Evolutionary conservation across 768 basidiomycete species (phyloP), one percentile per base, ranked within the genome.

Genomic region (Paxillus involutus): DNA sequence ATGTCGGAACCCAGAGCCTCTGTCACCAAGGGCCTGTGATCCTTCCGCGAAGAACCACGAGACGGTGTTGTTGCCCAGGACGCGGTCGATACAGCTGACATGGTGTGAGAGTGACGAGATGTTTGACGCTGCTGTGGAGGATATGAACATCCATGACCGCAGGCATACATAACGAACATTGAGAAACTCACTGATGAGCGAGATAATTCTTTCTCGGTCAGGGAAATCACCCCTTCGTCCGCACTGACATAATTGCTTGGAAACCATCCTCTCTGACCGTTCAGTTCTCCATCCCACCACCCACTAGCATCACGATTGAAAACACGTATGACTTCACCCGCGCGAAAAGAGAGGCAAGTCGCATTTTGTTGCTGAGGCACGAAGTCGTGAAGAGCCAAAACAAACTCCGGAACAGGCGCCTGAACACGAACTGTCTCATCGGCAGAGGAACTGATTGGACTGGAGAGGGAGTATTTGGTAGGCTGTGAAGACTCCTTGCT

Each of bases 241-340:
- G 80, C 74, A 59, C 85, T 87, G 59, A 92, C 90, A 73, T 97
- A 98, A 72, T 98, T 99, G 64, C 92, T 94, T 17, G 97, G 97
- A 72, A 98, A 98, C 97, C 97, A 99, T 12, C 97, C 97, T 62
- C 95, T 76, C 56, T 86, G 75, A 3, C 86, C 89, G 35, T 93
- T 89, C 16, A 96, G 70, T 71, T 98, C 94, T 10, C 97, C 97
- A 66, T 99, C 95, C 96, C 96, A 98, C 97, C 97, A 98, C 0
- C 97, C 97, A 61, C 87, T 91, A 3, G 78, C 56, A 73, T 98
- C 93, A 59, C 86, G 81, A 63, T 92, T 93, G 45, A 89, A 76
- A n/a, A 98, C 93, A 55, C 87, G 87, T 52, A 98, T 94, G 50
- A 95, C 80, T 65, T 98, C 90, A 4, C 96, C 95, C 1, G 91